These are phyloP conservation scores for Sporobolomyces pararoseus DNA, from an alignment of 768 basidiomycete species.

Conservation along the genomic window DNA sequence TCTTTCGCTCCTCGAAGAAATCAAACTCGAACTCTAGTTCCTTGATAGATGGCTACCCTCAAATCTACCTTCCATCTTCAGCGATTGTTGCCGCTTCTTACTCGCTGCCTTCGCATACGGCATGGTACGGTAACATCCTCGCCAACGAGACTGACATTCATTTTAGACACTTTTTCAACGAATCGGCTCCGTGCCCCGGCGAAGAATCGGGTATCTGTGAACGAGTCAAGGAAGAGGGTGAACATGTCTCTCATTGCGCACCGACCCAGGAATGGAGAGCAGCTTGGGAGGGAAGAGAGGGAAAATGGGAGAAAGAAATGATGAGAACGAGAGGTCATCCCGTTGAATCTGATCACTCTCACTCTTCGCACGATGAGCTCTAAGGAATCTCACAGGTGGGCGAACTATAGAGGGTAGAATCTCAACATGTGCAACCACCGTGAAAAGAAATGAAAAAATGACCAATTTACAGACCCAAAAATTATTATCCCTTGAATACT, in stretches of 20 bases:
- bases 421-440: too few species aligned
- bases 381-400: too few species aligned
- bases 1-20: too few species aligned
- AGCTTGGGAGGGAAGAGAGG: constrained; percentile 8
- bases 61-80: constrained; percentile 46
- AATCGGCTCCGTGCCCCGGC: constrained; percentile 26
- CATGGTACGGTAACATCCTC: constrained; percentile 32
- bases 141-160: constrained; percentile 38
- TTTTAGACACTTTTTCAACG: constrained; percentile 33
- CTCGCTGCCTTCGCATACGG: constrained; percentile 42
- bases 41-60: constrained; percentile 42
- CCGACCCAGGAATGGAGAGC: constrained; percentile 8
- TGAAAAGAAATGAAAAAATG: too few species aligned
- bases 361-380: too few species aligned
- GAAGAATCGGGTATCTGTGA: constrained; percentile 16
- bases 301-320: constrained; percentile 23
- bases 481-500: too few species aligned
- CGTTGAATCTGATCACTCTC: neutral
- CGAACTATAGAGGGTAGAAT: too few species aligned
- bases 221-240: neutral
- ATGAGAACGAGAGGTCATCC: constrained; percentile 19
- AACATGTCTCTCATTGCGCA: constrained; percentile 13
- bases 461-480: too few species aligned
- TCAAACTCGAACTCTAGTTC: neutral
- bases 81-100: constrained; percentile 45